Percentiles rank a stretch among this genome's conserved stretches.
Conservation (phyloP, 148 eudicot species). For the Nepenthes gracilis region DNA sequence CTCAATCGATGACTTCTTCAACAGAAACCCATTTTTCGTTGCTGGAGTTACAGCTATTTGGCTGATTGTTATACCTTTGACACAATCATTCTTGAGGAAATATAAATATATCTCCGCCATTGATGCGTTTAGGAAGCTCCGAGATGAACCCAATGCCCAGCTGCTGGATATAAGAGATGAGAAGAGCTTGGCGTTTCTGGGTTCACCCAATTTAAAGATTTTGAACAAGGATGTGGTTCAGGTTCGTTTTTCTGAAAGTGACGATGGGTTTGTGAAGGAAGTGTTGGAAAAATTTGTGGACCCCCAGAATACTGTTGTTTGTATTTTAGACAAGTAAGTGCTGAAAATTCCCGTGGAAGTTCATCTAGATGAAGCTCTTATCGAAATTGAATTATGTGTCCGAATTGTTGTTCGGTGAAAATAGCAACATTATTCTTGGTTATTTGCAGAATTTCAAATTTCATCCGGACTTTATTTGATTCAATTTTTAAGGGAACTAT, state of each 20-base stretch:
- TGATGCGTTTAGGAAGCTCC: conserved; percentile 56
- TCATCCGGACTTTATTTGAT: too few species aligned
- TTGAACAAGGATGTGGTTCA: conserved; percentile 45
- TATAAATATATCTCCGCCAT: conserved; percentile 59
- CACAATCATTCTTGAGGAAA: conserved; percentile 48
- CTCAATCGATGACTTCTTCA: conserved; percentile 62
- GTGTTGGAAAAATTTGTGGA: conserved; percentile 41
- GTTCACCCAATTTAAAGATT: conserved; percentile 71
- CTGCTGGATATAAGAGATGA: conserved; percentile 80
- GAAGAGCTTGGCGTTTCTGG: conserved; percentile 39
- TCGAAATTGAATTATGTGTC: background rate
- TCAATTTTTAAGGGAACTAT: too few species aligned
- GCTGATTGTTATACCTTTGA: conserved; percentile 57
- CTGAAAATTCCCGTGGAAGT: background rate
- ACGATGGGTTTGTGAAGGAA: conserved; percentile 55
- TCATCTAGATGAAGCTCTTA: too few species aligned
- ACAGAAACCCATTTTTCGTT: conserved; percentile 68
- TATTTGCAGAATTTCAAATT: too few species aligned
- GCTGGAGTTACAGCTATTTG: conserved; percentile 67
- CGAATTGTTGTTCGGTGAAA: too few species aligned
- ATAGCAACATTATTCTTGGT: too few species aligned
- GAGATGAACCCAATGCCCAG: conserved; percentile 54
- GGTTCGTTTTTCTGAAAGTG: conserved; percentile 43
- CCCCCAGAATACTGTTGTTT: conserved; percentile 46
- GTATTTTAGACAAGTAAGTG: conserved; percentile 85